These are phyloP conservation scores for Aspergillus egyptiacus DNA, from an alignment of 495 filamentous ascomycete genomes.

Conservation along the genomic window DNA sequence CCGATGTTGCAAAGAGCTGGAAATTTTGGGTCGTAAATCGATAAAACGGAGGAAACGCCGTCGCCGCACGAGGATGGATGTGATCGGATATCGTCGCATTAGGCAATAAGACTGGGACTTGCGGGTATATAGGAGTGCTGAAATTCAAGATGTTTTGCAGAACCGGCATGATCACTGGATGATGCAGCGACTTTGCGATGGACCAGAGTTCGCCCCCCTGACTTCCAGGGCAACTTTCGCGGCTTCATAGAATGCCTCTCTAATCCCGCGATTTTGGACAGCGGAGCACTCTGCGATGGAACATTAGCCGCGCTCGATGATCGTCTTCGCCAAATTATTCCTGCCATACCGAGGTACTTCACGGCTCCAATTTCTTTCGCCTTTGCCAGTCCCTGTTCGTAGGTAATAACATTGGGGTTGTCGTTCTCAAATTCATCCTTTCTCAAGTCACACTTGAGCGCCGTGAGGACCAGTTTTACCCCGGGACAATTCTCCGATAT, in stretches of 20 bases:
- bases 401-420: conserved; percentile 68
- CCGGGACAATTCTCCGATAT: conserved; percentile 96
- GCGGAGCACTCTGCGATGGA: conserved; percentile 82
- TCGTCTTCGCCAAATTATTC: neutral
- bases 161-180: conserved; percentile 23
- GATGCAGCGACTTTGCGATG: conserved; percentile 26
- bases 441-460: conserved; percentile 92
- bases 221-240: conserved; percentile 93
- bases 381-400: conserved; percentile 88
- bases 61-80: neutral
- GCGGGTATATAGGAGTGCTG: conserved; percentile 16
- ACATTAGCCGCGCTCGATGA: neutral
- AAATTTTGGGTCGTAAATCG: conserved; percentile 18
- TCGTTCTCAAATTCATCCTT: conserved; percentile 59
- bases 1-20: conserved; percentile 22
- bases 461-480: conserved; percentile 91
- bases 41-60: neutral
- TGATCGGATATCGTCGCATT: neutral
- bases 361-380: conserved; percentile 83
- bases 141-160: neutral
- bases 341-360: conserved; percentile 70
- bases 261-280: conserved; percentile 93
- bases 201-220: conserved; percentile 48
- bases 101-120: conserved; percentile 1
- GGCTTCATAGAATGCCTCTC: conserved; percentile 97